Evolutionary conservation across 2,329 filamentous ascomycete genomes (phyloP).

Genomic region (Diaporthe eres): DNA sequence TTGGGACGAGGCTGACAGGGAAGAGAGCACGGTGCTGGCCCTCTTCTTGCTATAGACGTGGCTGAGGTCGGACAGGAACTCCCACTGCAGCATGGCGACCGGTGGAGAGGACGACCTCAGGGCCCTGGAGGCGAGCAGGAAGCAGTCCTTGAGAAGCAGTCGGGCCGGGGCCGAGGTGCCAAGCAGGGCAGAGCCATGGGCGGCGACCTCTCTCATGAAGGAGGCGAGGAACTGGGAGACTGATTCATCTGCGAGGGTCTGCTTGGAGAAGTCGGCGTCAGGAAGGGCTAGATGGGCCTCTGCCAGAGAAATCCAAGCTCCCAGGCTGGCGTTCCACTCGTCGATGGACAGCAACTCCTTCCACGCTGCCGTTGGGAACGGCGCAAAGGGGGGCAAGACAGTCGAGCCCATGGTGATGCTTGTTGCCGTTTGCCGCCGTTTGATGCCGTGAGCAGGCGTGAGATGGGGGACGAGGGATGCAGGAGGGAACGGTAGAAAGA

Average conservation of each 20-base stretch:
- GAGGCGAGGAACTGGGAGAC: constrained; percentile 75
- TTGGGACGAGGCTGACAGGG: constrained; percentile 67
- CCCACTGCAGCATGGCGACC: constrained; percentile 70
- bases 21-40: constrained; percentile 63
- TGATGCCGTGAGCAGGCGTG: not conserved
- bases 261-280: constrained; percentile 66
- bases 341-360: constrained; percentile 74
- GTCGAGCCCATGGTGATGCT: constrained; percentile 52
- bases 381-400: constrained; percentile 79
- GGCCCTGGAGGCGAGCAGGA: constrained; percentile 73
- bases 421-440: not conserved
- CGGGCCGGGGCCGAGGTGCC: constrained; percentile 53
- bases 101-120: constrained; percentile 62
- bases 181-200: constrained; percentile 52
- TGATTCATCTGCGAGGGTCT: constrained; percentile 69
- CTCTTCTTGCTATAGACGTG: constrained; percentile 76
- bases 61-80: constrained; percentile 78
- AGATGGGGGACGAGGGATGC: not conserved
- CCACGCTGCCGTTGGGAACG: constrained; percentile 80
- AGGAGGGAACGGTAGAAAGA: not conserved
- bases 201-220: constrained; percentile 71
- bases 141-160: constrained; percentile 73
- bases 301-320: constrained; percentile 80
- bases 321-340: constrained; percentile 84
- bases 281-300: constrained; percentile 74